Evolutionary conservation across 2,329 filamentous ascomycete genomes (phyloP).

Genomic region (Cordyceps sp.): DNA sequence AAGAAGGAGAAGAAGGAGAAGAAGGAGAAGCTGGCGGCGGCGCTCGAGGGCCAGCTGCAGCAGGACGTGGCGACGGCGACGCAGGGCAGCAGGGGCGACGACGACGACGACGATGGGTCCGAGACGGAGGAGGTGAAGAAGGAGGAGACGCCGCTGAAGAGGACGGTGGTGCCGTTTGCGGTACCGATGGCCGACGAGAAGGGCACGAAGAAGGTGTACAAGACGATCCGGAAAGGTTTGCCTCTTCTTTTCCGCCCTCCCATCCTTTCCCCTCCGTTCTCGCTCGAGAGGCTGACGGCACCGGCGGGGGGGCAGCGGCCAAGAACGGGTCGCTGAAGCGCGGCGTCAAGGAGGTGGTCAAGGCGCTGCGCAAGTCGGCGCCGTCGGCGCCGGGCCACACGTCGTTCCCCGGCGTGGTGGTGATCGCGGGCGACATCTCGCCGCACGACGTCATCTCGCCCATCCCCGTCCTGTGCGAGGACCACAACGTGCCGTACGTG

Average conservation of each 20-base stretch:
- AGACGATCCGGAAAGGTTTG: slow-evolving; percentile 39
- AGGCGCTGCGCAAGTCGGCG: slow-evolving; percentile 86
- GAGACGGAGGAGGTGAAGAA: slow-evolving; percentile 28
- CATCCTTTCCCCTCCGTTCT: background rate
- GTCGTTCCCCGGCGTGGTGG: slow-evolving; percentile 56
- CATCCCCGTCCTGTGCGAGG: slow-evolving; percentile 93
- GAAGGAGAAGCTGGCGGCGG: slow-evolving; percentile 54
- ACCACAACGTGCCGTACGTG: slow-evolving; percentile 93
- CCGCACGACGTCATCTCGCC: slow-evolving; percentile 98
- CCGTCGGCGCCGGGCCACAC: slow-evolving; percentile 47
- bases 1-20: slow-evolving; percentile 54
- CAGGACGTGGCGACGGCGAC: slow-evolving; percentile 18
- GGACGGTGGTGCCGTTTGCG: slow-evolving; percentile 68
- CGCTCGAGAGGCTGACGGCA: background rate
- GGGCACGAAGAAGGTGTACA: slow-evolving; percentile 44
- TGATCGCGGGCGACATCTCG: slow-evolving; percentile 94
- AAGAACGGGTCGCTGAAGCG: slow-evolving; percentile 93
- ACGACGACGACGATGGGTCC: slow-evolving; percentile 27
- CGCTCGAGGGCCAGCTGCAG: slow-evolving; percentile 49
- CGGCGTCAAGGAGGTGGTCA: slow-evolving; percentile 97
- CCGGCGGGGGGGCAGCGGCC: slow-evolving; percentile 45
- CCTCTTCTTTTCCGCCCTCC: background rate
- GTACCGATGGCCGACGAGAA: slow-evolving; percentile 69
- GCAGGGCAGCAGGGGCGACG: slow-evolving; percentile 8
- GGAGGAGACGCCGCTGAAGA: slow-evolving; percentile 24